Percentiles rank a stretch among this genome's conserved stretches.
phyloP scores from a whole-genome alignment of 2,329 filamentous ascomycete genomes.

The Neofusicoccum kwambonambiense region DNA sequence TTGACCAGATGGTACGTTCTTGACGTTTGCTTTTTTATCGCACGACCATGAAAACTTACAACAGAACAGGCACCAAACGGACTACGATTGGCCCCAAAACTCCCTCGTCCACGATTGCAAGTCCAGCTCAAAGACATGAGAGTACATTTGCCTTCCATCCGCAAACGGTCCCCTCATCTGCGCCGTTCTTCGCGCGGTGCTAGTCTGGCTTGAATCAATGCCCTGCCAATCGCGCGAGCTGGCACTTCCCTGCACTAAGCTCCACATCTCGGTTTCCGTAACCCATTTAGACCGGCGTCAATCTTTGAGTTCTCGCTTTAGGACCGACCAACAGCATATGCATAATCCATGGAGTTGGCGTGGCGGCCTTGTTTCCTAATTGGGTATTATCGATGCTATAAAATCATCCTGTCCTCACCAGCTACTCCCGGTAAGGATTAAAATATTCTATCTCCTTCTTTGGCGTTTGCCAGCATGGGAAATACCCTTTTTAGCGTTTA shows the following conservation, averaged over 20 bases:
- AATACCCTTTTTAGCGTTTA: neutral
- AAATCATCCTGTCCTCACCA: neutral
- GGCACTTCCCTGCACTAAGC: neutral
- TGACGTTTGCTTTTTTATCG: neutral
- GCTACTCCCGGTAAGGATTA: neutral
- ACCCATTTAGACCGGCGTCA: neutral
- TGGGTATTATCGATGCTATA: neutral
- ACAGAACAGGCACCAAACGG: conserved; percentile 44
- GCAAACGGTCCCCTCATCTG: neutral
- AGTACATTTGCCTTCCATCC: neutral
- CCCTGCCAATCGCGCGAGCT: neutral
- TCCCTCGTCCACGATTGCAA: conserved; percentile 47
- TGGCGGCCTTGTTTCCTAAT: neutral
- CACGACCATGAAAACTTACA: conserved; percentile 17
- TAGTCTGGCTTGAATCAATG: neutral
- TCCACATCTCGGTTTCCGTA: neutral
- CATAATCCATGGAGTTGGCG: neutral
- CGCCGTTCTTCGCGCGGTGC: neutral
- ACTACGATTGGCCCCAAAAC: conserved; percentile 62
- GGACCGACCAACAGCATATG: neutral
- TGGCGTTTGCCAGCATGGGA: neutral
- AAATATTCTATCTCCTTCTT: neutral
- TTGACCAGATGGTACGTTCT: conserved; percentile 59
- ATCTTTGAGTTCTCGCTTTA: neutral
- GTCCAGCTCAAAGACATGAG: neutral